Base-by-base conservation (phyloP, 306 rosid species). In the Cicer pinnatifidum region DNA sequence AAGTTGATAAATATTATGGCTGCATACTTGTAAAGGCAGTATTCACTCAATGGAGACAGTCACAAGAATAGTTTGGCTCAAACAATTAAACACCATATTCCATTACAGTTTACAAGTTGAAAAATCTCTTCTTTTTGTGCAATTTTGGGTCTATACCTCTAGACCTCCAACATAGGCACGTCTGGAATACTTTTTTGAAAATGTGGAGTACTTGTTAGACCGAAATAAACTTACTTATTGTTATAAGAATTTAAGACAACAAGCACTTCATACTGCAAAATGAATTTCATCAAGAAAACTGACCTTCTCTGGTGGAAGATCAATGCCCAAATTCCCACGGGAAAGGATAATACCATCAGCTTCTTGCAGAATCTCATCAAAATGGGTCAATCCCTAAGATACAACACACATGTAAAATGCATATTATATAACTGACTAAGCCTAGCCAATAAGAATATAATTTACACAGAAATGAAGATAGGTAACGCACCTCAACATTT, bases 231-330 rank as follows among this genome's bases (percentile, higher is more conserved):
- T 4, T 44, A 67, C n/a, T 53, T 56, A 57, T 60, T 19, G 38
- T n/a, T 3, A 58, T 3, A 28, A 51, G 71, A 62, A 40, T 52
- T 68, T 19, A 38, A 23, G 40, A 39, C 15, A 72, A 47, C 33
- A 13, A 41, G 67, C 20, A 67, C 28, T 58, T 40, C 75, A 80
- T 54, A 69, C 51, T 17, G 67, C 17, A 59, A 69, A 50, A 77
- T 39, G 35, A 78, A 20, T 20, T 44, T 63, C 66, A 57, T 35
- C 63, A 11, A 53, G 37, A 50, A 83, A 76, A 57, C 87, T 75
- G 69, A 91, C 98, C 93, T 91, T 93, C 80, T 93, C 98, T 56
- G 98, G 96, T 51, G 98, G 98, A 60, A 93, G 92, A 93, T 93
- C 98, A 64, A 93, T 83, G 7, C 98, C 98, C 92, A 93, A 80